phyloP scores from a whole-genome alignment of 495 filamentous ascomycete genomes.

The Rhypophila decipiens region DNA sequence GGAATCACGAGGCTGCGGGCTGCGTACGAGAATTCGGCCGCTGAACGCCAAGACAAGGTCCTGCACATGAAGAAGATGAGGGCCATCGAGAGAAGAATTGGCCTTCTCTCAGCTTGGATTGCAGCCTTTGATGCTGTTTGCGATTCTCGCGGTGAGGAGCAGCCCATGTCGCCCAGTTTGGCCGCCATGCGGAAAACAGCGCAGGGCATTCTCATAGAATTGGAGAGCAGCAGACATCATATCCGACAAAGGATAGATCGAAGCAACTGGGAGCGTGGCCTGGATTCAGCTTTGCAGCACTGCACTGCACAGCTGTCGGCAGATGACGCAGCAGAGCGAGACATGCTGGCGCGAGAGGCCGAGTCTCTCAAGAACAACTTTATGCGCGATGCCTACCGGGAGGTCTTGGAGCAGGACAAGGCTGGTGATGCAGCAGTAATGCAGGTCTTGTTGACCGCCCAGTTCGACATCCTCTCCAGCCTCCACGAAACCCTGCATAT shows the following conservation, averaged over 20 bases:
- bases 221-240: constrained; percentile 83
- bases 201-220: constrained; percentile 76
- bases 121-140: constrained; percentile 83
- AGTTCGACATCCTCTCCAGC: constrained; percentile 83
- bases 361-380: constrained; percentile 76
- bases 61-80: constrained; percentile 74
- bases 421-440: constrained; percentile 67
- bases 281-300: constrained; percentile 83
- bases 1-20: constrained; percentile 71
- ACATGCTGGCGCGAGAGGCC: constrained; percentile 70
- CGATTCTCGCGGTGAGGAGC: constrained; percentile 60
- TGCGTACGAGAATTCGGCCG: constrained; percentile 77
- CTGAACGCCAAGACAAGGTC: constrained; percentile 72
- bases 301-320: constrained; percentile 71
- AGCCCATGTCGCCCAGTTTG: constrained; percentile 58
- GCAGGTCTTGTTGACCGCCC: constrained; percentile 77
- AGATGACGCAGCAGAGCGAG: constrained; percentile 65
- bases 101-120: constrained; percentile 82
- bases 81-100: constrained; percentile 78
- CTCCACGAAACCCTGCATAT: constrained; percentile 74
- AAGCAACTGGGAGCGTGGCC: constrained; percentile 75
- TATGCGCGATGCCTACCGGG: constrained; percentile 71
- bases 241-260: constrained; percentile 75
- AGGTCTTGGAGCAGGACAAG: constrained; percentile 80
- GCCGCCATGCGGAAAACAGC: constrained; percentile 79